Percentiles rank a stretch among this genome's conserved stretches.
phyloP scores from a whole-genome alignment of 148 eudicot species.

The Bassia scoparia region DNA sequence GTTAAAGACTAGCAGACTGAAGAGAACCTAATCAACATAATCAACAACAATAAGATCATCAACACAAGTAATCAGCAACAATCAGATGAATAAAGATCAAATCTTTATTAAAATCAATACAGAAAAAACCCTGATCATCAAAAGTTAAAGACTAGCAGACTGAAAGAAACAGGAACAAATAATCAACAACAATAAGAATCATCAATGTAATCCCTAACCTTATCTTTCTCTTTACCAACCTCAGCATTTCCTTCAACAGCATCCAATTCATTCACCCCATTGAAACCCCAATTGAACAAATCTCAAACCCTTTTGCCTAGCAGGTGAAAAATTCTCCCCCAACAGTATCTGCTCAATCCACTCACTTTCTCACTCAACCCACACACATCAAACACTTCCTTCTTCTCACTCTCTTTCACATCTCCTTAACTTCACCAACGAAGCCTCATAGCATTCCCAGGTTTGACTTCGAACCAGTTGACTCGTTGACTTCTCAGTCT shows the following conservation, averaged over 20 bases:
- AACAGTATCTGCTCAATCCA: slow-evolving; percentile 42
- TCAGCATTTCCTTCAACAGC: slow-evolving; percentile 38
- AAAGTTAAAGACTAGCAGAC: slow-evolving; percentile 37
- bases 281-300: slow-evolving; percentile 59
- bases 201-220: slow-evolving; percentile 62
- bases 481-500: too few relatives aligned
- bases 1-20: too few relatives aligned
- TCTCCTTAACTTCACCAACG: slow-evolving; percentile 60
- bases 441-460: slow-evolving; percentile 67
- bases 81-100: too few relatives aligned
- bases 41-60: too few relatives aligned
- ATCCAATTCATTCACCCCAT: slow-evolving; percentile 50
- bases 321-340: slow-evolving; percentile 86
- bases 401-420: slow-evolving; percentile 46
- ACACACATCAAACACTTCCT: slow-evolving; percentile 46
- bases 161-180: slow-evolving; percentile 44
- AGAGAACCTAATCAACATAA: too few relatives aligned
- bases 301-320: slow-evolving; percentile 70
- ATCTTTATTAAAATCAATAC: too few relatives aligned
- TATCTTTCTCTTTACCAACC: slow-evolving; percentile 52
- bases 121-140: too few relatives aligned
- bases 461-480: slow-evolving; percentile 6
- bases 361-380: slow-evolving; percentile 47
- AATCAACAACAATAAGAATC: slow-evolving; percentile 63
- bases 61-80: too few relatives aligned